Evolutionary conservation across 1,139 yeast genomes (phyloP), one percentile per base, ranked within the genome.

Genomic region (Petasospora fabianii): DNA sequence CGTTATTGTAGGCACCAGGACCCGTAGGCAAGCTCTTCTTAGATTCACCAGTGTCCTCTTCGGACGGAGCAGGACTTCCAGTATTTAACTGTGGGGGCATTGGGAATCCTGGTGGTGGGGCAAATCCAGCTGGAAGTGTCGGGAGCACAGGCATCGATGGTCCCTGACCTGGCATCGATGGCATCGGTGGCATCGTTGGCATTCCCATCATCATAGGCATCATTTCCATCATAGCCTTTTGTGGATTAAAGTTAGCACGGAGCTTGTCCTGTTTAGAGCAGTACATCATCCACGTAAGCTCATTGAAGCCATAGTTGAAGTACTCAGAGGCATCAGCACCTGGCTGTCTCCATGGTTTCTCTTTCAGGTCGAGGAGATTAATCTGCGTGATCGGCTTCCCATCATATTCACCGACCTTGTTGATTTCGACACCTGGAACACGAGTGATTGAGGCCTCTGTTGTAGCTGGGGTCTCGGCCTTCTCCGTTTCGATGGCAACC

Each of bases 331-430:
- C 68, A 61, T 92, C 97, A 3, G 96, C 96, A 36, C 97, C 97
- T 0, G 97, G 97, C 49, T 85, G 82, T 56, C 98, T 75, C 99
- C 99, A 92, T 3, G 98, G 98, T 64, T 94, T 94, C 48, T 87
- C 95, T 49, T 86, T 88, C 34, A 90, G 66, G 36, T 80, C 83
- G 48, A 85, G 95, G 15, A 90, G 71, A 49, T 86, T 84, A n/a
- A 90, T 71, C 51, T 84, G 82, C 0, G 95, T 85, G 37, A 94
- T 68, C 4, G 95, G 95, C 50, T 78, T 75, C 5, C 96, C 97
- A 41, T 90, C 84, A 49, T 73, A 77, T 45, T 78, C 80, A 0
- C 94, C 97, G 14, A 85, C 84, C 17, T 79, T 78, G 51, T 87
- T 79, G 11, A 92, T 70, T 54, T 90, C 95, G 16, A 92, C 69